Evolutionary conservation across 495 filamentous ascomycete genomes (phyloP), one percentile per base, ranked within the genome.

Genomic region (Amorphotheca resinae): DNA sequence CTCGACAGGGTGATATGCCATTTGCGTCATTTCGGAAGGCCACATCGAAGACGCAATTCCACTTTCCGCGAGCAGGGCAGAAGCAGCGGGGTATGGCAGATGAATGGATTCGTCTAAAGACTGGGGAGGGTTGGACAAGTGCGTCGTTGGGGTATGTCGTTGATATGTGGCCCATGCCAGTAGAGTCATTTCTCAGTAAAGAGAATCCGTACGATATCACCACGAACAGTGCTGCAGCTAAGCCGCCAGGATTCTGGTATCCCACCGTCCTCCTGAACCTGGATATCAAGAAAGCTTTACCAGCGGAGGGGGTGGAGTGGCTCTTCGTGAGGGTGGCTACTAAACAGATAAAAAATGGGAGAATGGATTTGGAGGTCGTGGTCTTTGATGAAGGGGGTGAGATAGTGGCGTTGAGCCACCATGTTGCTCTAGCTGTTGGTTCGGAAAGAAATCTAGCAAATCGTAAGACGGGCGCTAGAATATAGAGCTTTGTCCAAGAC

Each of bases 221-320:
- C n/a, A 52, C 33, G 36, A 50, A 9, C 16, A 42, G 46, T 16
- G 53, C 52, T 38, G 57, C 61, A 30, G 7, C 60, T 59, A 38
- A 41, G 22, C n/a, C n/a, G n/a, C n/a, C n/a, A n/a, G n/a, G n/a
- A n/a, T 70, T 69, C 52, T 89, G 86, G 86, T 89, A 87, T 62
- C 84, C 83, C 0, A 93, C 84, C 2, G 60, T 91, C 12, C 66
- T 80, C 16, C 59, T 86, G 58, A 77, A 76, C 47, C 46, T 85
- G 20, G 80, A 85, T 48, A 59, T 80, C 37, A 84, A 85, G 63
- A 75, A 73, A 51, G 52, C 59, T 12, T 58, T 84, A 34, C 77
- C 77, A 4, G 55, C 58, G 12, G 63, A 63, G 20, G 79, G 79
- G 0, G 71, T 70, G 30, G 68, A 80, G 49, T 84, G 80, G 80